Percentiles rank a stretch among this genome's conserved stretches.
Conservation (phyloP, 768 basidiomycete genomes). For the Ramaria sp. region DNA sequence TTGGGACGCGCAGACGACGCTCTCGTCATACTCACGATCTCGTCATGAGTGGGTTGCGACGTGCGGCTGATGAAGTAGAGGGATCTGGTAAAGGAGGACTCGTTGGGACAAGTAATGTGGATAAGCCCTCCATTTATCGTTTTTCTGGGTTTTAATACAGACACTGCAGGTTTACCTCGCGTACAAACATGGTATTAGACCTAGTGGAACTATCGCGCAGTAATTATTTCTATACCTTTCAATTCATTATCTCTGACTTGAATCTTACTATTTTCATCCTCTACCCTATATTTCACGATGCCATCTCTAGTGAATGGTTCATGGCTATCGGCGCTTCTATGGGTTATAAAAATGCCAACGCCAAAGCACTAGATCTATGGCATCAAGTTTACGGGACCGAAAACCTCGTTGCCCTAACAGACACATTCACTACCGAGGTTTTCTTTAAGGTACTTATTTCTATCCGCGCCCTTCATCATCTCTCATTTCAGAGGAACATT, state of each 20-base stretch:
- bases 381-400: constrained; percentile 53
- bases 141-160: neutral
- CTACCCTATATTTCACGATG: neutral
- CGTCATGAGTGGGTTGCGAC: constrained; percentile 56
- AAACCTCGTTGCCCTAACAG: constrained; percentile 71
- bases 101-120: constrained; percentile 86
- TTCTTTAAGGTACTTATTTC: constrained; percentile 71
- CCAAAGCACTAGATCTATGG: constrained; percentile 74
- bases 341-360: constrained; percentile 74
- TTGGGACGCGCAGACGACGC: constrained; percentile 75
- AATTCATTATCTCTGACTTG: constrained; percentile 10
- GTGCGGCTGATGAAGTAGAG: constrained; percentile 42
- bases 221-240: constrained; percentile 26
- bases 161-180: constrained; percentile 72
- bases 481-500: neutral
- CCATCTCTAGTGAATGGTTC: constrained; percentile 66
- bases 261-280: neutral
- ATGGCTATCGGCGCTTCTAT: constrained; percentile 54
- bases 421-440: constrained; percentile 82
- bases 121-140: constrained; percentile 11
- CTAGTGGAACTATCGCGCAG: constrained; percentile 83
- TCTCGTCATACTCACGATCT: constrained; percentile 67
- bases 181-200: constrained; percentile 48
- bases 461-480: too few relatives aligned
- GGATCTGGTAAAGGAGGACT: constrained; percentile 39